Percentiles rank a stretch among this genome's conserved stretches.
phyloP scores from a whole-genome alignment of 2,329 filamentous ascomycete genomes.

The Exophiala sp. region DNA sequence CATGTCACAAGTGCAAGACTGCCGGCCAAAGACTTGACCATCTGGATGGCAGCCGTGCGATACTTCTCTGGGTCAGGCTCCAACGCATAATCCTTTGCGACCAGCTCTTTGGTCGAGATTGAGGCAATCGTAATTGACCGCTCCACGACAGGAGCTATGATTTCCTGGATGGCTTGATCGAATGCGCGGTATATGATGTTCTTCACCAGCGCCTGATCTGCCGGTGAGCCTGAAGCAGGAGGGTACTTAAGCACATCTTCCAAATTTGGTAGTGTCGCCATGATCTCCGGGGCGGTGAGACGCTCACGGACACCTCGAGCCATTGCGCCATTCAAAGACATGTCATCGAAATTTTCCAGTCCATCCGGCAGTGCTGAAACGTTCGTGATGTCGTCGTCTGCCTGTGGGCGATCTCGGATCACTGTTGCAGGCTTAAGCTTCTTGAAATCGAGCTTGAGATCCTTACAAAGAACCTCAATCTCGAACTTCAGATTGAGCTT shows the following conservation, averaged over 20 bases:
- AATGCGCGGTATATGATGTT: slow-evolving; percentile 79
- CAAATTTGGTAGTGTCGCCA: slow-evolving; percentile 77
- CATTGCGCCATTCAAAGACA: slow-evolving; percentile 66
- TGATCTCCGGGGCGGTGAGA: slow-evolving; percentile 70
- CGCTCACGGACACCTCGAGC: slow-evolving; percentile 62
- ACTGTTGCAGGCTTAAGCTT: slow-evolving; percentile 79
- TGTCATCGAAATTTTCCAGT: slow-evolving; percentile 74
- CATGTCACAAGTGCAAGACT: slow-evolving; percentile 95
- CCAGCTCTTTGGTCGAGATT: slow-evolving; percentile 91
- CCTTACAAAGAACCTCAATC: slow-evolving; percentile 94
- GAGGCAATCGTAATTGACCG: slow-evolving; percentile 96
- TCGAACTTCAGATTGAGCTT: slow-evolving; percentile 98
- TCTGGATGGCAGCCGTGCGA: slow-evolving; percentile 78
- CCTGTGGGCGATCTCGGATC: slow-evolving; percentile 60
- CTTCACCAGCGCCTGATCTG: slow-evolving; percentile 60
- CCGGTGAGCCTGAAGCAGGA: slow-evolving; percentile 67
- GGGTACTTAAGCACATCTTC: slow-evolving; percentile 73
- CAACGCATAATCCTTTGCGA: slow-evolving; percentile 92
- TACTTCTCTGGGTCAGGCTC: slow-evolving; percentile 85
- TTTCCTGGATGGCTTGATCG: slow-evolving; percentile 85
- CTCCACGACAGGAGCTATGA: slow-evolving; percentile 95
- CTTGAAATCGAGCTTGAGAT: slow-evolving; percentile 85
- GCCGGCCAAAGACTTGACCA: slow-evolving; percentile 91
- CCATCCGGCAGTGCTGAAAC: slow-evolving; percentile 62
- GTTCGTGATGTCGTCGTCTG: slow-evolving; percentile 42